Evolutionary conservation across 2,329 filamentous ascomycete species (phyloP), one percentile per base, ranked within the genome.

Genomic region (Atkinsonella hypoxylon): DNA sequence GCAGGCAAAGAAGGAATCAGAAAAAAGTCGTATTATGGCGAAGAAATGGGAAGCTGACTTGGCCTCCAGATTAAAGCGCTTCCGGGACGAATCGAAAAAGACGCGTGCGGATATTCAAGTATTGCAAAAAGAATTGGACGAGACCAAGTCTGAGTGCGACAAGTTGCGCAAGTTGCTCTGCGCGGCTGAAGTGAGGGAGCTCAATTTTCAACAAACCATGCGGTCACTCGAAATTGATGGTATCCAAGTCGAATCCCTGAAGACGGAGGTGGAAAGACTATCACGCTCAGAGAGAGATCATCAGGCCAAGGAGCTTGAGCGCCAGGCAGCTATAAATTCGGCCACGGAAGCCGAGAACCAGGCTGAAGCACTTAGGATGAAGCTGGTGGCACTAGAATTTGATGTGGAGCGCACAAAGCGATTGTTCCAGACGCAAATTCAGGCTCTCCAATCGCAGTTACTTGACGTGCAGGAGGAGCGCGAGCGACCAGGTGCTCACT

Each of bases 11-110:
- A 85, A 81, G 55, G 86, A 90, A 58, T 82, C 80, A 0, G 80
- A 87, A 53, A 84, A 81, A 57, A 83, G 83, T 43, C 80, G 86
- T 34, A 81, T 77, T 39, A 77, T 89, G 57, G 78, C 83, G 1
- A 87, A 87, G 67, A 90, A 87, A 62, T 87, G 85, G 78, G 87
- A 91, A 60, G 78, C 75, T 2, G 83, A 88, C 57, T 71, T 89
- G 32, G 79, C 77, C 46, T 73, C 73, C 48, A 88, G 86, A 64
- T 69, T 89, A 42, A 77, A 79, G 55, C 69, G 70, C 3, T 72
- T 88, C 40, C 77, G 82, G 47, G 85, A 89, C 52, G 84, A 88
- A 53, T 81, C 83, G 54, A 87, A 82, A 65, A 76, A 73, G 54
- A 83, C 78, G 72, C 76, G 72, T 26, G 65, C 65, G 0, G 81